These are phyloP conservation scores for Dunaliella primolecta DNA, from an alignment of 139 green algal genomes.

Conservation along the genomic window DNA sequence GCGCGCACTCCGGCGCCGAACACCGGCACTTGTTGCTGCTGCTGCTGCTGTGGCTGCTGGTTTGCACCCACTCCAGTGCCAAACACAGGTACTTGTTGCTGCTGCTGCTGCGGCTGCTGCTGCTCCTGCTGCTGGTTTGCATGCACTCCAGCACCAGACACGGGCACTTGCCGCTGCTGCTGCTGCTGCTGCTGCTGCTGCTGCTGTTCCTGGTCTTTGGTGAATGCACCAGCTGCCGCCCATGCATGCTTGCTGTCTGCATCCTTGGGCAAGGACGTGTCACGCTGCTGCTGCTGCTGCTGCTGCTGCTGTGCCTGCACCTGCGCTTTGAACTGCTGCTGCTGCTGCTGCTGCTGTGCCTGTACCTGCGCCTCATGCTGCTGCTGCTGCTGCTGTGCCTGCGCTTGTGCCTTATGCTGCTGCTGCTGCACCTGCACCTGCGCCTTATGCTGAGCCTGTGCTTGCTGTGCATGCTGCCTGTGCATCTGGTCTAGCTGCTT, in stretches of 20 bases:
- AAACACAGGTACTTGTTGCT: neutral
- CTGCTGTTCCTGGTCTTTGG: neutral
- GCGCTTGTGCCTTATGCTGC: neutral
- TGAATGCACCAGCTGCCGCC: no score
- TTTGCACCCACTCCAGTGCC: neutral
- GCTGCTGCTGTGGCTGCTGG: neutral
- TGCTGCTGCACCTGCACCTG: neutral
- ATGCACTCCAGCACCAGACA: no score
- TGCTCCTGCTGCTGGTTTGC: neutral
- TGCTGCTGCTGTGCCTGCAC: no score
- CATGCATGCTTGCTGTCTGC: no score
- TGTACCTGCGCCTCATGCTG: no score
- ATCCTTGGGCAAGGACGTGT: no score
- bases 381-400: neutral
- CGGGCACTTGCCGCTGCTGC: neutral
- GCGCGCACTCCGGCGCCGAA: no score
- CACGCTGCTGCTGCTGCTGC: no score
- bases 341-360: neutral
- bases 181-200: neutral
- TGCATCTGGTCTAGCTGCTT: neutral
- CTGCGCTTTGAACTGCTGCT: neutral
- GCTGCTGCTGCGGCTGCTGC: constrained; percentile 1
- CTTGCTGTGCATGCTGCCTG: neutral
- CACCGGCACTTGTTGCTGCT: neutral
- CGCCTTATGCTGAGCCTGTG: neutral